Conservation (phyloP, 257 asterid genomes). For the Nicotiana knightiana region DNA sequence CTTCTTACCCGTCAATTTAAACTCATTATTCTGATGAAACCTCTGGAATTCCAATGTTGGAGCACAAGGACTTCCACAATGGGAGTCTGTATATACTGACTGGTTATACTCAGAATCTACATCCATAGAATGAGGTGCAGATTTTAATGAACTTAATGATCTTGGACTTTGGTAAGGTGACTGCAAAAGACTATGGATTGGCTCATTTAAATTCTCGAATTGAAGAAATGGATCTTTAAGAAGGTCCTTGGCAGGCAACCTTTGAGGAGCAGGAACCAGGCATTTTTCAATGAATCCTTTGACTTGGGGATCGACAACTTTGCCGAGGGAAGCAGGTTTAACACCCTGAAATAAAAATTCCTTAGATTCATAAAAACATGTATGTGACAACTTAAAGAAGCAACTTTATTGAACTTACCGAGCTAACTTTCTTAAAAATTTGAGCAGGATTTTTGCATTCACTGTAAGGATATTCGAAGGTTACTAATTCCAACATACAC, state of each 20-base stretch:
- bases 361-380: neutral
- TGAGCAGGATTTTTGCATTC: conserved; percentile 85
- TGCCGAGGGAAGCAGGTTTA: conserved; percentile 62
- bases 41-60: conserved; percentile 42
- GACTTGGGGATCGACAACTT: conserved; percentile 41
- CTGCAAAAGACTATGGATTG: conserved; percentile 21
- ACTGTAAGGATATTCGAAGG: conserved; percentile 64
- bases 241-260: conserved; percentile 69
- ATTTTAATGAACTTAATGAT: conserved; percentile 24
- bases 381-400: neutral
- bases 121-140: conserved; percentile 57
- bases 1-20: conserved; percentile 54
- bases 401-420: conserved; percentile 34
- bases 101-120: conserved; percentile 52
- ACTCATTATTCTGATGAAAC: conserved; percentile 45
- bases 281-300: conserved; percentile 71
- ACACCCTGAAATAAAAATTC: conserved; percentile 38
- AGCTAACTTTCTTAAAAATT: conserved; percentile 53
- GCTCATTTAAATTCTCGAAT: conserved; percentile 24
- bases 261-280: conserved; percentile 49
- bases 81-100: conserved; percentile 37
- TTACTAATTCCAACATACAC: conserved; percentile 78
- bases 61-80: conserved; percentile 32
- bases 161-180: conserved; percentile 32
- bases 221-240: conserved; percentile 61